phyloP scores from a whole-genome alignment of 768 basidiomycete species.

The Rossbeevera mucosa region DNA sequence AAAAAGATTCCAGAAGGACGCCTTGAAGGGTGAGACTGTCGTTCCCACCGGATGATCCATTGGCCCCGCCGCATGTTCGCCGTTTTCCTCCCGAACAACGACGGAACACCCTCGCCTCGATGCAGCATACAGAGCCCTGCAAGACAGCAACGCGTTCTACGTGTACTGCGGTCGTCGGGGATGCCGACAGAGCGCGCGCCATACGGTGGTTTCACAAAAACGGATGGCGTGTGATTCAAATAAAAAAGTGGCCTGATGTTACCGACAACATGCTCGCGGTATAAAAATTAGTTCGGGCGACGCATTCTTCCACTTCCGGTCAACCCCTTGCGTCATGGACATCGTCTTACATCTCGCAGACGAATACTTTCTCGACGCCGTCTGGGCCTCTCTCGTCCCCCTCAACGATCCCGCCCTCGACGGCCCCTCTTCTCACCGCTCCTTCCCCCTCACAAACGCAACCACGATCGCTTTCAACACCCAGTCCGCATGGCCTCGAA shows the following conservation, averaged over 20 bases:
- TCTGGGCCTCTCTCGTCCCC: slow-evolving; percentile 77
- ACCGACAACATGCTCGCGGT: slow-evolving; percentile 2
- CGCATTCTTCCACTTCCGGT: neutral
- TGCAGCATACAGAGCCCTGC: neutral
- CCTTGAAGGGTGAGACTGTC: neutral
- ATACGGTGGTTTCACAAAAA: neutral
- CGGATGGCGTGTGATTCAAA: slow-evolving; percentile 13
- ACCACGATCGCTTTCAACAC: slow-evolving; percentile 35
- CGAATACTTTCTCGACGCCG: slow-evolving; percentile 66
- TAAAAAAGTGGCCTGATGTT: slow-evolving; percentile 34
- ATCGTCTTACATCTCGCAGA: slow-evolving; percentile 65
- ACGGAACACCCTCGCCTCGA: neutral
- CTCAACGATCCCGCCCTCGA: slow-evolving; percentile 41
- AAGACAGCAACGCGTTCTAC: neutral
- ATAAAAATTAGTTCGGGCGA: slow-evolving; percentile 16
- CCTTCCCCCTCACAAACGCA: slow-evolving; percentile 33
- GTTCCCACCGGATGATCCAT: neutral
- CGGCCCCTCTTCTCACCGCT: slow-evolving; percentile 10
- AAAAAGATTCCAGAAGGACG: neutral
- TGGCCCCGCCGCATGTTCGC: neutral
- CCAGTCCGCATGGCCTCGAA: slow-evolving; percentile 79
- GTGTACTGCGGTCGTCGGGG: neutral
- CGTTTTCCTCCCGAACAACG: neutral
- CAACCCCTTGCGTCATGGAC: slow-evolving; percentile 62
- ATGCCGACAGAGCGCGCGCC: neutral